phyloP scores from a whole-genome alignment of 768 basidiomycete genomes.

The Pulveroboletus sp. region DNA sequence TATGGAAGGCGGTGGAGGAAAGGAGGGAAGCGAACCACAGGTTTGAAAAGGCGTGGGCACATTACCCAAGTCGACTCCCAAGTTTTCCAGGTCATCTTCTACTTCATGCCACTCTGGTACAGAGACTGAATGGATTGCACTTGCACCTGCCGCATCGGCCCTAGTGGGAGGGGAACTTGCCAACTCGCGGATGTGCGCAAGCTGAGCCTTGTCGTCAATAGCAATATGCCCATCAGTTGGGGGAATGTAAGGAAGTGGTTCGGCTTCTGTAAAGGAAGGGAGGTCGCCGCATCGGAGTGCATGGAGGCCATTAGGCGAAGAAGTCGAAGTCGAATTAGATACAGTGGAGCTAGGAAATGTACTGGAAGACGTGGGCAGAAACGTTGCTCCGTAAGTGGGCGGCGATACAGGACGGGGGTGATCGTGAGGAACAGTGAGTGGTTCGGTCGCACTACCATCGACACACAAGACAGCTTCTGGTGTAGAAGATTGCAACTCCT shows the following conservation, averaged over 20 bases:
- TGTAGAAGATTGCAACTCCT: constrained; percentile 3
- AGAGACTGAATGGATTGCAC: constrained; percentile 31
- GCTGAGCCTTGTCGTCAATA: constrained; percentile 57
- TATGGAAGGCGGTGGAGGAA: constrained; percentile 36
- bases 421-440: not conserved
- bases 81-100: constrained; percentile 32
- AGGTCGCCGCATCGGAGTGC: constrained; percentile 3
- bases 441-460: not conserved
- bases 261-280: constrained; percentile 7
- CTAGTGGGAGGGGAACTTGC: constrained; percentile 48
- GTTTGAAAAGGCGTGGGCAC: constrained; percentile 6
- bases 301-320: constrained; percentile 10
- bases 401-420: constrained; percentile 29
- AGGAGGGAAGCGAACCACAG: constrained; percentile 16
- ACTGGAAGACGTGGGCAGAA: constrained; percentile 12
- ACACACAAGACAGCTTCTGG: not conserved
- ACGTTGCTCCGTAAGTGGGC: constrained; percentile 43
- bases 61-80: constrained; percentile 6
- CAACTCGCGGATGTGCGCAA: constrained; percentile 47
- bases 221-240: constrained; percentile 53
- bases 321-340: constrained; percentile 4
- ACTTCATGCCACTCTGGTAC: constrained; percentile 55
- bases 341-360: constrained; percentile 1
- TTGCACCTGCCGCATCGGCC: constrained; percentile 13
- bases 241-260: constrained; percentile 27